phyloP scores from a whole-genome alignment of 768 basidiomycete species.

The Galerina sulciceps region DNA sequence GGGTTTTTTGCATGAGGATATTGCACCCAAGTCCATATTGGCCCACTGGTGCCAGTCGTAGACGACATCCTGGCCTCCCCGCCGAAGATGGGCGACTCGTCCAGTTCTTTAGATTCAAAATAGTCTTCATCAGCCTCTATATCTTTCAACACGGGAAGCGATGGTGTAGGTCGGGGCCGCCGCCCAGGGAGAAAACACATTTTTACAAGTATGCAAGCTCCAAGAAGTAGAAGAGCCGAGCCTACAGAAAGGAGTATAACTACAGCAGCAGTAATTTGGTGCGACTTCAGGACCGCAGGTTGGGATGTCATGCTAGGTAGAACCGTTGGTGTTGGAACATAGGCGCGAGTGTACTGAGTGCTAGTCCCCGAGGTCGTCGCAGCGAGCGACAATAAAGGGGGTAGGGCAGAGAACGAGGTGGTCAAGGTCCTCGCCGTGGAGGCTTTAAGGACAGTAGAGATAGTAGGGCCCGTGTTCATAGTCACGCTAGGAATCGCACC shows the following conservation, averaged over 20 bases:
- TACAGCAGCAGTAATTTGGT: constrained; percentile 49
- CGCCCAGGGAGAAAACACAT: constrained; percentile 53
- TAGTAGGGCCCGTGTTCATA: constrained; percentile 14
- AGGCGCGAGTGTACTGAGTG: constrained; percentile 4
- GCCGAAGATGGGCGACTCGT: constrained; percentile 73
- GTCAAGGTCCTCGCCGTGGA: constrained; percentile 6
- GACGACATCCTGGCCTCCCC: constrained; percentile 67
- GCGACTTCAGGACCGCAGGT: constrained; percentile 22
- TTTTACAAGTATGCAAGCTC: constrained; percentile 50
- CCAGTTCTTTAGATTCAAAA: constrained; percentile 43
- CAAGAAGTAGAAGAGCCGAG: constrained; percentile 50
- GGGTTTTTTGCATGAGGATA: constrained; percentile 44
- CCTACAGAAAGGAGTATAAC: constrained; percentile 61
- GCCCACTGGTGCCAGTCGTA: constrained; percentile 41
- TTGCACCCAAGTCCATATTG: constrained; percentile 62
- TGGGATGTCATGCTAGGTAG: constrained; percentile 4
- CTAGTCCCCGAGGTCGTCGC: constrained; percentile 15
- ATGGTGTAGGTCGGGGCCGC: constrained; percentile 66
- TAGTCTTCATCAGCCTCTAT: constrained; percentile 49
- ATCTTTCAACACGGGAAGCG: constrained; percentile 73
- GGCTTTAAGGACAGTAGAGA: background rate
- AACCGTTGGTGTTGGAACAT: constrained; percentile 8
- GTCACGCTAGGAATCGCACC: constrained; percentile 26
- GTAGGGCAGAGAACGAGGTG: constrained; percentile 28
- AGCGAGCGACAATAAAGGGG: constrained; percentile 23